A percentile compares a stretch with the other conserved stretches of the same genome.
phyloP scores from a whole-genome alignment of 1,139 yeast genomes.

The Pichia sp. region DNA sequence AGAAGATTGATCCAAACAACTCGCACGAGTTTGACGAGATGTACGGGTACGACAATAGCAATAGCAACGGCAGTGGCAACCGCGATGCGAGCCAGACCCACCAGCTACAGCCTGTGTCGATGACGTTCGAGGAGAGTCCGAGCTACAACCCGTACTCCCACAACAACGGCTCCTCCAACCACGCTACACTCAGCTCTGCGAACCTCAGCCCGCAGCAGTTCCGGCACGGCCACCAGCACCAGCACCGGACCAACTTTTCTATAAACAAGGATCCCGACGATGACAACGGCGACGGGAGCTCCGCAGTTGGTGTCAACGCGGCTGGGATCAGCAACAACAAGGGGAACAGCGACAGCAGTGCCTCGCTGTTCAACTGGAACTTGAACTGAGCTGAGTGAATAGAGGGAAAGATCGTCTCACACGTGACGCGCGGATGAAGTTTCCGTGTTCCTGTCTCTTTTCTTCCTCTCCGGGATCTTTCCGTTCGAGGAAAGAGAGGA shows the following conservation, averaged over 20 bases:
- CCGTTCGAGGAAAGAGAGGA: no score
- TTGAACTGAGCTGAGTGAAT: neutral
- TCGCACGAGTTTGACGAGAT: conserved; percentile 1
- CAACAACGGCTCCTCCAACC: neutral
- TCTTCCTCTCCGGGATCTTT: no score
- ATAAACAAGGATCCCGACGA: neutral
- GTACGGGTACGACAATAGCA: neutral
- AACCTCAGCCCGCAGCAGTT: neutral
- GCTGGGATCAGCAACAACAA: neutral
- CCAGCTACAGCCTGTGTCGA: neutral
- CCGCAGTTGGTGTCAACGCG: neutral
- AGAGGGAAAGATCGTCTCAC: no score
- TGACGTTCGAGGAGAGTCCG: conserved; percentile 7
- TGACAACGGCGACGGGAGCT: neutral
- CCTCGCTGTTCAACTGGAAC: neutral
- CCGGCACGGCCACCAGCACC: conserved; percentile 11
- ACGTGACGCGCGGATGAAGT: no score
- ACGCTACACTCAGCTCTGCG: neutral
- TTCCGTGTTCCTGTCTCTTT: no score
- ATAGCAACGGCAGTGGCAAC: neutral
- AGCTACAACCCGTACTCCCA: conserved; percentile 1
- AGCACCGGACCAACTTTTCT: conserved; percentile 8
- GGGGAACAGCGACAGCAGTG: neutral
- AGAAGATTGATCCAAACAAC: conserved; percentile 8
- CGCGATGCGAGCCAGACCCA: neutral